Percentiles rank a stretch among this genome's conserved stretches.
Conservation (phyloP, 2,329 filamentous ascomycete species). For the Ophiostoma angusticollis region DNA sequence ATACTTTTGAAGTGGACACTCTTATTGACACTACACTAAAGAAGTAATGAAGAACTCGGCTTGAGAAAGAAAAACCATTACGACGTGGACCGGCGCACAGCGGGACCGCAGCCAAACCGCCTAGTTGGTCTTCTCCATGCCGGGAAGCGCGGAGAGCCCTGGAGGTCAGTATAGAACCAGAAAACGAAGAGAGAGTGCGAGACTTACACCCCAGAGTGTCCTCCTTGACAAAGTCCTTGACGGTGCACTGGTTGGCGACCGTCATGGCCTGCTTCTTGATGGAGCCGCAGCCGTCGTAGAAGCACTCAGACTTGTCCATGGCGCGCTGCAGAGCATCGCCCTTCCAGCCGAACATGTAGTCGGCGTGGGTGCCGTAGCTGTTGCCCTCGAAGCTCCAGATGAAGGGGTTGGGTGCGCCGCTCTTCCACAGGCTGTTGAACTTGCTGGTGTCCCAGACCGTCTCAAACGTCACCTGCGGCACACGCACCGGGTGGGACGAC, state of each 20-base stretch:
- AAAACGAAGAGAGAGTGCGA: background rate
- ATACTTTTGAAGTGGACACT: too few relatives aligned
- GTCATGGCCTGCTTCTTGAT: slow-evolving; percentile 22
- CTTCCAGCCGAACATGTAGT: slow-evolving; percentile 22
- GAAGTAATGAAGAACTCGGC: too few relatives aligned
- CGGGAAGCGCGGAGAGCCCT: slow-evolving; percentile 2
- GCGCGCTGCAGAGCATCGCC: slow-evolving; percentile 21
- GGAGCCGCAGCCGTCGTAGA: slow-evolving; percentile 25
- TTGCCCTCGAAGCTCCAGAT: slow-evolving; percentile 19
- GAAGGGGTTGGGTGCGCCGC: slow-evolving; percentile 17
- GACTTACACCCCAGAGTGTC: slow-evolving; percentile 21
- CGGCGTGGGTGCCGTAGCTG: slow-evolving; percentile 21
- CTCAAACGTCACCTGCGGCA: slow-evolving; percentile 13
- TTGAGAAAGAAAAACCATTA: too few relatives aligned
- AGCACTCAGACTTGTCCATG: slow-evolving; percentile 25
- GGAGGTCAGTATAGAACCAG: background rate
- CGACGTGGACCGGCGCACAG: too few relatives aligned
- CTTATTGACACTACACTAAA: too few relatives aligned
- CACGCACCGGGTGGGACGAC: slow-evolving; percentile 11
- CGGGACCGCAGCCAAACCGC: too few relatives aligned
- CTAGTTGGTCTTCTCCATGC: background rate
- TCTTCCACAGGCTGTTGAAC: slow-evolving; percentile 19
- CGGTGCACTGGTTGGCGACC: slow-evolving; percentile 20
- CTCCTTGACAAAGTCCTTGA: slow-evolving; percentile 20
- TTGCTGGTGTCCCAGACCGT: slow-evolving; percentile 21